Conservation (phyloP, 169 alveolate genomes). For the Plasmodium fragile region DNA sequence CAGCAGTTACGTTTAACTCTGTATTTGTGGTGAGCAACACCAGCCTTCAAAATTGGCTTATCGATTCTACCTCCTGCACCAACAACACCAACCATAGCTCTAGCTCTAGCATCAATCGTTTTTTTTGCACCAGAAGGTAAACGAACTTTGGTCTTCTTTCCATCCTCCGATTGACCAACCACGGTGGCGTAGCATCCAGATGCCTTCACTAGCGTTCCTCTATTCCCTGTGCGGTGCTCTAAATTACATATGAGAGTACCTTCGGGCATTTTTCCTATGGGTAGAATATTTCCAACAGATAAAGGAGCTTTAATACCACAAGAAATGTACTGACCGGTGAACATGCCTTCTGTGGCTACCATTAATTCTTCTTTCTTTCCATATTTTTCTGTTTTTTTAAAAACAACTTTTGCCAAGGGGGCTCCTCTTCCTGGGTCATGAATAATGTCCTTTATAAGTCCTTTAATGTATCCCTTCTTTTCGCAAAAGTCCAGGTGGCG, state of each 20-base stretch:
- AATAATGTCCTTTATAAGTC: slow-evolving; percentile 96
- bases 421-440: slow-evolving; percentile 99
- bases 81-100: slow-evolving; percentile 98
- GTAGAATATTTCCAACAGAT: slow-evolving; percentile 97
- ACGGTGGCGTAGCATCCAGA: slow-evolving; percentile 98
- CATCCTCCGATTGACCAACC: slow-evolving; percentile 98
- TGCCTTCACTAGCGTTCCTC: slow-evolving; percentile 98
- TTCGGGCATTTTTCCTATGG: slow-evolving; percentile 98
- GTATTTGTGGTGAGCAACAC: slow-evolving; percentile 97
- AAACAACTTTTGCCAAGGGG: slow-evolving; percentile 96
- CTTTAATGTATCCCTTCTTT: slow-evolving; percentile 95
- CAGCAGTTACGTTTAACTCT: slow-evolving; percentile 99
- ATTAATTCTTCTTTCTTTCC: slow-evolving; percentile 95
- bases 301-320: slow-evolving; percentile 98
- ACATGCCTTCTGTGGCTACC: slow-evolving; percentile 99
- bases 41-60: slow-evolving; percentile 99
- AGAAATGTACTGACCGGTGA: slow-evolving; percentile 98
- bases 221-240: slow-evolving; percentile 98
- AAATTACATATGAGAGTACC: slow-evolving; percentile 98
- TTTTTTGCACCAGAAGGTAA: slow-evolving; percentile 99
- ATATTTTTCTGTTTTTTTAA: slow-evolving; percentile 98
- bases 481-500: slow-evolving; percentile 96
- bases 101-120: slow-evolving; percentile 92
- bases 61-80: slow-evolving; percentile 99
- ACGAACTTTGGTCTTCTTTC: slow-evolving; percentile 96